Evolutionary conservation across 2,329 filamentous ascomycete genomes (phyloP).

Genomic region (Arthroderma sp.): DNA sequence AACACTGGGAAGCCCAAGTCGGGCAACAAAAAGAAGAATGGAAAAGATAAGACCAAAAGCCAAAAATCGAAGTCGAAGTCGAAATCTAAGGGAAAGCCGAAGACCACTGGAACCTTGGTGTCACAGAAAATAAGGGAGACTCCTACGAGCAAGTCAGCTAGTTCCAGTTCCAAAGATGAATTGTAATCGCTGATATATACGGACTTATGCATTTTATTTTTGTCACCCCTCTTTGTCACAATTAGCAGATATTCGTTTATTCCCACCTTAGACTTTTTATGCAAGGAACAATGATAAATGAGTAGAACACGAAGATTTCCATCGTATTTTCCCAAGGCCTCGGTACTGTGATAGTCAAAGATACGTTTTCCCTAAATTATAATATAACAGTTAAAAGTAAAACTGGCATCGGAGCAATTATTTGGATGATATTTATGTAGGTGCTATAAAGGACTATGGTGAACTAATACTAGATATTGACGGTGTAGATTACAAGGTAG

Average conservation of each 20-base stretch:
- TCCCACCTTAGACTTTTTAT: slow-evolving; percentile 1
- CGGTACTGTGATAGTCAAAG: no score
- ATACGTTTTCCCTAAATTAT: no score
- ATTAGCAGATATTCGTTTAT: not conserved
- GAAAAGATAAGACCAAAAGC: not conserved
- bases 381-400: no score
- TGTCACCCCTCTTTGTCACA: not conserved
- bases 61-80: slow-evolving; percentile 3
- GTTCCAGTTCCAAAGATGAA: slow-evolving; percentile 2
- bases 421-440: no score
- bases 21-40: not conserved
- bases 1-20: slow-evolving; percentile 13
- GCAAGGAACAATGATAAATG: not conserved
- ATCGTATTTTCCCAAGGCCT: no score
- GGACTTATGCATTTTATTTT: not conserved
- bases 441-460: no score
- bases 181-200: not conserved
- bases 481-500: no score
- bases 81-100: not conserved
- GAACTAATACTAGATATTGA: no score
- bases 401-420: no score
- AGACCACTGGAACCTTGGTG: not conserved
- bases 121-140: slow-evolving; percentile 2
- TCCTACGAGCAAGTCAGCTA: not conserved
- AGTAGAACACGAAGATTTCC: no score